phyloP scores from a whole-genome alignment of 2,329 filamentous ascomycete genomes.

The Colletotrichum magnum region DNA sequence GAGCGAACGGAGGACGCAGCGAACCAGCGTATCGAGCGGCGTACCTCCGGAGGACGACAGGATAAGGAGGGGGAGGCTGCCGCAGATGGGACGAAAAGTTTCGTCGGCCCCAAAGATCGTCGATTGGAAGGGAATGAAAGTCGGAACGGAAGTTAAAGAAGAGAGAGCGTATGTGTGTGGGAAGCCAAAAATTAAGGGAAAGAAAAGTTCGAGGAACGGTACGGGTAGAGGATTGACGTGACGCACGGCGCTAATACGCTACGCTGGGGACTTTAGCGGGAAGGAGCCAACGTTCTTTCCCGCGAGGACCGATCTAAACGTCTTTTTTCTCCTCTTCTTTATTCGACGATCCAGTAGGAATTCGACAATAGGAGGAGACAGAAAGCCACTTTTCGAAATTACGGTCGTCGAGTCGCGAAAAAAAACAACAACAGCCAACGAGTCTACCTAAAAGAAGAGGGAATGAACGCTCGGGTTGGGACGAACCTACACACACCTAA shows the following conservation, averaged over 20 bases:
- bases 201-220: conserved; percentile 8
- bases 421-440: background rate
- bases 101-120: conserved; percentile 7
- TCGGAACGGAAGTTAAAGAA: background rate
- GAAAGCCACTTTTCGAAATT: too few relatives aligned
- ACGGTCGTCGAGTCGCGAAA: conserved; percentile 8
- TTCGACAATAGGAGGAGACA: too few relatives aligned
- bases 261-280: conserved; percentile 4
- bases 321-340: too few relatives aligned
- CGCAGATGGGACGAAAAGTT: conserved; percentile 24
- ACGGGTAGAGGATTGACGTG: conserved; percentile 33
- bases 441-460: background rate
- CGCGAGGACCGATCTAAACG: conserved; percentile 30
- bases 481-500: background rate
- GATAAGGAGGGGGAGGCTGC: conserved; percentile 17
- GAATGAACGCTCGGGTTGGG: background rate
- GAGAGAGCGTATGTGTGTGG: background rate
- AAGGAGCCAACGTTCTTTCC: conserved; percentile 22
- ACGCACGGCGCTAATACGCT: conserved; percentile 19
- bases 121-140: conserved; percentile 11
- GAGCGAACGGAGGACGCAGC: conserved; percentile 34
- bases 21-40: conserved; percentile 23
- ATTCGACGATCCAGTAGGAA: background rate
- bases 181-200: conserved; percentile 15
- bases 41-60: conserved; percentile 11